Percentiles rank a stretch among this genome's conserved stretches.
Conservation (phyloP, 768 basidiomycete genomes). For the Nidularia sp. region DNA sequence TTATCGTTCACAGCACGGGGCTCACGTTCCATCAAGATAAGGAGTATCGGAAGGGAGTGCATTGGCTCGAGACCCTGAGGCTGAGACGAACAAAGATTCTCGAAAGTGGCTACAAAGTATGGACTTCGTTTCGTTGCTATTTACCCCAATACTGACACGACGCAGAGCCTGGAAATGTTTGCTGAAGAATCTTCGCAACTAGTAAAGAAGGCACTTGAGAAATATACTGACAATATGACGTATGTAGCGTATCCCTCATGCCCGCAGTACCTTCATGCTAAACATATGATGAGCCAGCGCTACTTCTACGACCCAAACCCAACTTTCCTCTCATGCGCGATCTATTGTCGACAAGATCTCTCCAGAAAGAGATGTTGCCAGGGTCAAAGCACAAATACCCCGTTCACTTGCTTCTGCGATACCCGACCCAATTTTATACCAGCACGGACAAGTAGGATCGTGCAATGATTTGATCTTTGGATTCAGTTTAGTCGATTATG, state of each 20-base stretch:
- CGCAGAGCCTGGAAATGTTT: slow-evolving; percentile 78
- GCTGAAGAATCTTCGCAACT: slow-evolving; percentile 64
- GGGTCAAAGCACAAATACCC: slow-evolving; percentile 51
- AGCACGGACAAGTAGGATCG: slow-evolving; percentile 76
- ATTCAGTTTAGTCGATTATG: slow-evolving; percentile 83
- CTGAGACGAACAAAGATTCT: slow-evolving; percentile 79
- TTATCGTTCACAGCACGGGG: background rate
- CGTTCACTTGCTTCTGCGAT: slow-evolving; percentile 61
- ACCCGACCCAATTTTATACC: slow-evolving; percentile 71
- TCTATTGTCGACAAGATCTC: slow-evolving; percentile 62
- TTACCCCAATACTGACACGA: background rate
- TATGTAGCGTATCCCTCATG: slow-evolving; percentile 23
- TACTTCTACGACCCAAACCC: slow-evolving; percentile 70
- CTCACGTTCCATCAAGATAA: slow-evolving; percentile 48
- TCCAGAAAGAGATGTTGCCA: slow-evolving; percentile 64
- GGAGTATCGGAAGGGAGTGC: slow-evolving; percentile 85
- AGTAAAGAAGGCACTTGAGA: slow-evolving; percentile 60
- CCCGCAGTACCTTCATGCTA: background rate
- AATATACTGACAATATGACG: slow-evolving; percentile 81
- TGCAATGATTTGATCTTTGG: slow-evolving; percentile 91
- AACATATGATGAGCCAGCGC: slow-evolving; percentile 42
- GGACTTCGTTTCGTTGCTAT: slow-evolving; percentile 8
- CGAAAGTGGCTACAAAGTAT: slow-evolving; percentile 75
- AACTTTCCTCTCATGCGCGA: slow-evolving; percentile 64
- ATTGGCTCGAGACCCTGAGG: slow-evolving; percentile 90